Percentiles rank a stretch among this genome's conserved stretches.
These are phyloP conservation scores for Karstenula rhodostoma DNA, from an alignment of 2,329 filamentous ascomycete species.

Conservation along the genomic window DNA sequence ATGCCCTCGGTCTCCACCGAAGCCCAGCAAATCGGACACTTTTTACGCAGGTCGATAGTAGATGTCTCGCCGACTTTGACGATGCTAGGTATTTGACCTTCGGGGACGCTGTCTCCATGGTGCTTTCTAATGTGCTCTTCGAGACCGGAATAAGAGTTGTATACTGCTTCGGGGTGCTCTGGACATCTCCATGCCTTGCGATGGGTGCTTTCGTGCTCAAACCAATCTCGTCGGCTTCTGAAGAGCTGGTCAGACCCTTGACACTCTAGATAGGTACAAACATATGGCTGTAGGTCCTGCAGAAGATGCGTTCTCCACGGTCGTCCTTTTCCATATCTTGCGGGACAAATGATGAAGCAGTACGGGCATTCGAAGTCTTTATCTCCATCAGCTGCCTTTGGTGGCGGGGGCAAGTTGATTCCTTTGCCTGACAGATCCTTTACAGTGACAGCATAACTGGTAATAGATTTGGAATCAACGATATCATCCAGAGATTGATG, in stretches of 20 bases:
- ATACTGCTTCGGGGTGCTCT: slow-evolving; percentile 43
- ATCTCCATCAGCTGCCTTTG: slow-evolving; percentile 40
- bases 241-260: slow-evolving; percentile 40
- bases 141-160: slow-evolving; percentile 31
- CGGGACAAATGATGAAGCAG: slow-evolving; percentile 50
- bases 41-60: slow-evolving; percentile 37
- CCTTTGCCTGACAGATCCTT: slow-evolving; percentile 44
- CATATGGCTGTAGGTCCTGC: slow-evolving; percentile 49
- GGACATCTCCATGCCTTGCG: slow-evolving; percentile 49
- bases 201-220: slow-evolving; percentile 48
- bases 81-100: slow-evolving; percentile 38
- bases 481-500: slow-evolving; percentile 49
- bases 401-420: slow-evolving; percentile 45
- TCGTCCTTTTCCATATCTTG: slow-evolving; percentile 43
- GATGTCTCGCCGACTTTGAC: slow-evolving; percentile 45
- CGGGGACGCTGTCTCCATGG: slow-evolving; percentile 41
- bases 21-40: slow-evolving; percentile 44
- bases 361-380: slow-evolving; percentile 51
- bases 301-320: slow-evolving; percentile 47
- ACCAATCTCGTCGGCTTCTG: slow-evolving; percentile 48
- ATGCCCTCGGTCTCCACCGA: slow-evolving; percentile 32
- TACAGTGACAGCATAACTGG: slow-evolving; percentile 47
- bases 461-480: slow-evolving; percentile 46
- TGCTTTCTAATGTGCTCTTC: slow-evolving; percentile 40
- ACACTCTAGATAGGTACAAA: slow-evolving; percentile 47